phyloP scores from a whole-genome alignment of 108 stramenopile genomes.

The Pseudonitzschia multiseries region DNA sequence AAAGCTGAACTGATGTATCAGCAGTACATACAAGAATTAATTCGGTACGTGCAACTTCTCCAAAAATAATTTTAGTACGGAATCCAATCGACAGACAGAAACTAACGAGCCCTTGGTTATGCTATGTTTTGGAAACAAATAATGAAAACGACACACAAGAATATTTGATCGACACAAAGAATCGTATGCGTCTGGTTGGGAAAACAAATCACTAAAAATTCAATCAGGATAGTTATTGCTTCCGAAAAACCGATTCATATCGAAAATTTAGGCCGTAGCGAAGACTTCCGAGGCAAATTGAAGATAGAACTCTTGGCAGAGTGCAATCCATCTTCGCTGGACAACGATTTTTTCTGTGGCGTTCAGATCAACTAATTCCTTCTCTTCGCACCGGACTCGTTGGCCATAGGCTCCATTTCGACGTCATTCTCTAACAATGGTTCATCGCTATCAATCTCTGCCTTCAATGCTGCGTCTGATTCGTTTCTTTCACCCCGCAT shows the following conservation, averaged over 20 bases:
- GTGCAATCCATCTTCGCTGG: too few relatives aligned
- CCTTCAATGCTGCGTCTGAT: slow-evolving; percentile 22
- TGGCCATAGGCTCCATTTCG: too few relatives aligned
- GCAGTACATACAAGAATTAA: slow-evolving; percentile 76
- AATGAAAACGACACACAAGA: neutral
- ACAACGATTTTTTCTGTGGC: too few relatives aligned
- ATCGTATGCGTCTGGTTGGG: slow-evolving; percentile 83
- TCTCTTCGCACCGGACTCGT: too few relatives aligned
- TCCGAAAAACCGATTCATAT: neutral
- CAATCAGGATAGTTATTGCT: slow-evolving; percentile 1
- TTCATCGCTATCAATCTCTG: slow-evolving; percentile 6
- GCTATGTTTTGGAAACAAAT: neutral
- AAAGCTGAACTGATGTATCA: slow-evolving; percentile 81
- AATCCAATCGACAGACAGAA: neutral
- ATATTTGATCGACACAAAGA: slow-evolving; percentile 89
- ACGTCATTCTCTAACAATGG: neutral
- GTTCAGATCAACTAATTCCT: too few relatives aligned
- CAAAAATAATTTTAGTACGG: neutral
- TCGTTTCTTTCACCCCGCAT: slow-evolving; percentile 42
- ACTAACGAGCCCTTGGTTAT: neutral
- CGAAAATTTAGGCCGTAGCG: too few relatives aligned
- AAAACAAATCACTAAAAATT: slow-evolving; percentile 51
- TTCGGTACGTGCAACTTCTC: slow-evolving; percentile 11
- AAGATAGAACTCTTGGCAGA: too few relatives aligned
- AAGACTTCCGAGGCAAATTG: too few relatives aligned